Percentiles rank a stretch among this genome's conserved stretches.
These are phyloP conservation scores for Primulina huaijiensis DNA, from an alignment of 257 asterid species.

Conservation along the genomic window DNA sequence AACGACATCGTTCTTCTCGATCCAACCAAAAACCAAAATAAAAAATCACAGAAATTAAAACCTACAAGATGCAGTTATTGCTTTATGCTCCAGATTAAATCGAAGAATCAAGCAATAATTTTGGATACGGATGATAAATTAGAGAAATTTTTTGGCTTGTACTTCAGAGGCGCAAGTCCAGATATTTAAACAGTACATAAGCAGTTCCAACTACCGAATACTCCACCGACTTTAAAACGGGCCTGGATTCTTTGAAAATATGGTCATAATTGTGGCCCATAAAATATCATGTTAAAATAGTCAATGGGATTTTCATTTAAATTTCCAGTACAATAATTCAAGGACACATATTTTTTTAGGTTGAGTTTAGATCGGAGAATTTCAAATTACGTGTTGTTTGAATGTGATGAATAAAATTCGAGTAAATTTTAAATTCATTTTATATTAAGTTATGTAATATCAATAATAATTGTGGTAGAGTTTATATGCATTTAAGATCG, in stretches of 20 bases:
- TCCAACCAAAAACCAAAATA: slow-evolving; percentile 24
- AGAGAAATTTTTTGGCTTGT: slow-evolving; percentile 20
- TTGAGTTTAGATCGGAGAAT: too few relatives aligned
- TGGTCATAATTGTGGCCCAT: slow-evolving; percentile 6
- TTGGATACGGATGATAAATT: slow-evolving; percentile 27
- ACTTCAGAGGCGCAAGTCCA: not conserved
- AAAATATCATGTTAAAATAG: not conserved
- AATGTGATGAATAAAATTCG: too few relatives aligned
- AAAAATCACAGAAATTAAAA: slow-evolving; percentile 11
- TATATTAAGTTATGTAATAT: too few relatives aligned
- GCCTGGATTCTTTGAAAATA: not conserved
- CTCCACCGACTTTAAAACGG: not conserved
- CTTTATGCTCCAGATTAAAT: slow-evolving; percentile 28
- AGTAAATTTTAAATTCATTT: too few relatives aligned
- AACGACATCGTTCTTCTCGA: slow-evolving; percentile 63
- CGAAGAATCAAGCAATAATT: slow-evolving; percentile 26
- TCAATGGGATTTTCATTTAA: not conserved
- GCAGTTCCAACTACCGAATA: slow-evolving; percentile 26
- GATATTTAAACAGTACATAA: not conserved
- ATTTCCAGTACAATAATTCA: not conserved
- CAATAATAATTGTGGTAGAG: too few relatives aligned
- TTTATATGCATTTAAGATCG: too few relatives aligned
- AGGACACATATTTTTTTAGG: not conserved
- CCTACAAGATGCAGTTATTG: slow-evolving; percentile 23
- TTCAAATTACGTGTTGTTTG: too few relatives aligned